Percentiles rank a stretch among this genome's conserved stretches.
Conservation (phyloP, 352 stramenopile genomes). For the Halophytophthora batemanensis region DNA sequence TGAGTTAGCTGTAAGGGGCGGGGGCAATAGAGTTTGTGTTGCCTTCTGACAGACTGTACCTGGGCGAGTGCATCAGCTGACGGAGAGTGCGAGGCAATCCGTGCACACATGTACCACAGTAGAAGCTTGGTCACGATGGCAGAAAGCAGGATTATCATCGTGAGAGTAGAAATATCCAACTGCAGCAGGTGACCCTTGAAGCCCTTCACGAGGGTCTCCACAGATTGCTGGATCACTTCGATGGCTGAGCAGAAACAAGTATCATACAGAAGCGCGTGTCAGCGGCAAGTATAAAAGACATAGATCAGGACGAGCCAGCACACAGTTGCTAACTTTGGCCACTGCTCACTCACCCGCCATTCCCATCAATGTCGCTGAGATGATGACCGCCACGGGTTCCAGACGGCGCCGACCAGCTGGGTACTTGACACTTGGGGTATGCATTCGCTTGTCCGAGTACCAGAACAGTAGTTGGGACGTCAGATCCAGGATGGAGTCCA, state of each 20-base stretch:
- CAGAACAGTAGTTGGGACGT: slow-evolving; percentile 92
- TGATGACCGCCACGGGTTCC: slow-evolving; percentile 95
- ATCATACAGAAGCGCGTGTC: neutral
- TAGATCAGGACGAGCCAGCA: neutral
- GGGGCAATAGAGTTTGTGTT: neutral
- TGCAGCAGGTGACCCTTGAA: slow-evolving; percentile 58
- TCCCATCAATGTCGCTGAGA: slow-evolving; percentile 96
- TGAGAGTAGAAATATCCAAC: slow-evolving; percentile 66
- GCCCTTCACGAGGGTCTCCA: slow-evolving; percentile 76
- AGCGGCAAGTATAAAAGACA: slow-evolving; percentile 6
- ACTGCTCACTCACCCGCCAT: slow-evolving; percentile 70
- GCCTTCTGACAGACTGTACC: slow-evolving; percentile 20
- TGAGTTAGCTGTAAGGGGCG: neutral
- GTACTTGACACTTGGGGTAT: slow-evolving; percentile 90
- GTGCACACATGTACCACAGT: slow-evolving; percentile 77
- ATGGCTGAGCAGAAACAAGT: slow-evolving; percentile 50
- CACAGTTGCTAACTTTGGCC: neutral
- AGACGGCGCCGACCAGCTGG: slow-evolving; percentile 90
- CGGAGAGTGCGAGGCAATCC: slow-evolving; percentile 61
- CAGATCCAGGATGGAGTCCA: slow-evolving; percentile 94
- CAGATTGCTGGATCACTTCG: slow-evolving; percentile 93
- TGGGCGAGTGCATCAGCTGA: slow-evolving; percentile 74
- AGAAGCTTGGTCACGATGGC: slow-evolving; percentile 82
- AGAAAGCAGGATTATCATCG: slow-evolving; percentile 58
- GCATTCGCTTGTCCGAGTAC: slow-evolving; percentile 92